phyloP scores from a whole-genome alignment of 257 asterid species.

The Penstemon eatonii region DNA sequence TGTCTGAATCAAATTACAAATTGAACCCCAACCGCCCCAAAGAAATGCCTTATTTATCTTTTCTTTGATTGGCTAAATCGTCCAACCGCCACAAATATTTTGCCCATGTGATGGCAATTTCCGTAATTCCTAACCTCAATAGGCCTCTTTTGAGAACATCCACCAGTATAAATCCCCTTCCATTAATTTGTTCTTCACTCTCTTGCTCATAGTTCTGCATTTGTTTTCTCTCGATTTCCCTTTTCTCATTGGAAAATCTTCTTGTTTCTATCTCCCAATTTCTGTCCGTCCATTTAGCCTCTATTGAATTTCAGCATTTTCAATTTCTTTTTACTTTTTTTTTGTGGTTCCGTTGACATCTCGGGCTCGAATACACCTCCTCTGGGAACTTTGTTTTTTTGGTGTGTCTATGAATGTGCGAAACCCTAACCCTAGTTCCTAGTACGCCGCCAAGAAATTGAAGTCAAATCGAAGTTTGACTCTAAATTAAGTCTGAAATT shows the following conservation, averaged over 20 bases:
- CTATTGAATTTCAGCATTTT: neutral
- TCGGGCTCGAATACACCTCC: neutral
- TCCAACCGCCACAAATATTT: neutral
- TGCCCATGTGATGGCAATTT: neutral
- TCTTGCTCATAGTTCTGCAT: neutral
- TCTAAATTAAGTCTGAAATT: neutral
- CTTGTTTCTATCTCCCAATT: neutral
- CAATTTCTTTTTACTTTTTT: neutral
- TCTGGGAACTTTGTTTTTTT: neutral
- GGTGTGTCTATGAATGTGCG: constrained; percentile 3
- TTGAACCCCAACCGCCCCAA: neutral
- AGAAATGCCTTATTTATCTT: no score
- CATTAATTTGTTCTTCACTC: neutral
- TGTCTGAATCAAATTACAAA: neutral
- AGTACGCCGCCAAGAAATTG: constrained; percentile 24
- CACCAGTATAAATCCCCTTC: constrained; percentile 4
- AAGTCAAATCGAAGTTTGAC: constrained; percentile 10
- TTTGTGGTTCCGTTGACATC: neutral
- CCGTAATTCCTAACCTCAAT: constrained; percentile 12
- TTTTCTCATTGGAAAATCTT: neutral
- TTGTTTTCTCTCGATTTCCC: neutral
- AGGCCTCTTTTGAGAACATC: neutral
- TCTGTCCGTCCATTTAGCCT: neutral
- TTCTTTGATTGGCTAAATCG: neutral
- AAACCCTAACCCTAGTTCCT: constrained; percentile 43